Evolutionary conservation across 495 filamentous ascomycete genomes (phyloP).

Genomic region (Lichenothelia convexa): DNA sequence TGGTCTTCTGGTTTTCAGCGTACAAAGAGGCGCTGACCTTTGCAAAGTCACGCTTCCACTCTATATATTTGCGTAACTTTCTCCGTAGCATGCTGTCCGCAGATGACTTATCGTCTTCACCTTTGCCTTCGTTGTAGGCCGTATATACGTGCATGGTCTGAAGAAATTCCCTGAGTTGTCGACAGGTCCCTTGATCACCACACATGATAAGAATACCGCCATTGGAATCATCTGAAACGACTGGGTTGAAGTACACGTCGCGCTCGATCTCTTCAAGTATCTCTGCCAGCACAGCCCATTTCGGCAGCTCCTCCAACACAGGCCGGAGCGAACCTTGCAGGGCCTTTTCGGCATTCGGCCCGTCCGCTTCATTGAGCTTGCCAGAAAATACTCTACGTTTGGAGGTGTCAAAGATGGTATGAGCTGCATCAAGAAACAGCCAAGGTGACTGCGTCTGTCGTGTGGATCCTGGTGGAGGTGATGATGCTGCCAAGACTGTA

Average conservation of each 20-base stretch:
- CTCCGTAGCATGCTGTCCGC: slow-evolving; percentile 77
- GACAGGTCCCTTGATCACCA: slow-evolving; percentile 68
- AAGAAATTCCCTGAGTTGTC: slow-evolving; percentile 78
- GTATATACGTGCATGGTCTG: slow-evolving; percentile 72
- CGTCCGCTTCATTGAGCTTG: slow-evolving; percentile 29
- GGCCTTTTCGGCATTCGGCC: slow-evolving; percentile 21
- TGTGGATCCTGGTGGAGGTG: slow-evolving; percentile 72
- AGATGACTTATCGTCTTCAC: slow-evolving; percentile 38
- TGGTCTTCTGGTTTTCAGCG: slow-evolving; percentile 58
- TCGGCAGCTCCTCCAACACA: slow-evolving; percentile 86
- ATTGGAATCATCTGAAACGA: slow-evolving; percentile 62
- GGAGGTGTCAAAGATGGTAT: slow-evolving; percentile 82
- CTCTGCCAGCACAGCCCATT: slow-evolving; percentile 75
- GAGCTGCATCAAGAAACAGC: slow-evolving; percentile 89
- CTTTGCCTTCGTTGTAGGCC: slow-evolving; percentile 22
- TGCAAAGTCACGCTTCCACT: slow-evolving; percentile 81
- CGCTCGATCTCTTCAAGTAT: slow-evolving; percentile 85
- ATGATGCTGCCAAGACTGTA: slow-evolving; percentile 78
- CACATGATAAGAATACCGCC: slow-evolving; percentile 92
- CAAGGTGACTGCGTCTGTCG: slow-evolving; percentile 83
- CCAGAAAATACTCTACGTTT: slow-evolving; percentile 79
- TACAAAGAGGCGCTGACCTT: slow-evolving; percentile 62
- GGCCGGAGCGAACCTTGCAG: slow-evolving; percentile 56
- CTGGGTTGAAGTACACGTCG: slow-evolving; percentile 71
- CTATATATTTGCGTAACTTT: slow-evolving; percentile 70